Conservation (phyloP, 1,139 yeast species). For the Fermentozyma sake region DNA sequence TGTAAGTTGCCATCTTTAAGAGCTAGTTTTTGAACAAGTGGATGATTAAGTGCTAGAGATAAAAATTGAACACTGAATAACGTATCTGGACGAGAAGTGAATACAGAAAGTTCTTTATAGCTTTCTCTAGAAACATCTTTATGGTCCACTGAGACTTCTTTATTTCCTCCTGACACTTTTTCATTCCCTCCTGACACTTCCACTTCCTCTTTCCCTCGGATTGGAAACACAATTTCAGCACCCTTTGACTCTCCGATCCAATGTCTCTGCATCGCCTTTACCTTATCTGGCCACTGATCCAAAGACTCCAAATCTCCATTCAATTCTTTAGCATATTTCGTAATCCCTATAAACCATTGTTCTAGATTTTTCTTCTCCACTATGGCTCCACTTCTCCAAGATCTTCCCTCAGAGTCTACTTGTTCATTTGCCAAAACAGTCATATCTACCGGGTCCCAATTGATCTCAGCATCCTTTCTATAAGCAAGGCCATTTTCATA, state of each 20-base stretch:
- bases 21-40: conserved; percentile 42
- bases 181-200: conserved; percentile 12
- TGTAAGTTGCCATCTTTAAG: conserved; percentile 34
- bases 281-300: conserved; percentile 81
- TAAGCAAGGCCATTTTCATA: conserved; percentile 79
- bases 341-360: conserved; percentile 93
- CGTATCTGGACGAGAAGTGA: conserved; percentile 90
- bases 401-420: conserved; percentile 82
- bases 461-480: conserved; percentile 79
- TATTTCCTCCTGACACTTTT: conserved; percentile 5
- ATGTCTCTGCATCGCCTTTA: conserved; percentile 81
- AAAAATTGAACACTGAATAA: conserved; percentile 75
- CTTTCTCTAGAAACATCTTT: too few species aligned
- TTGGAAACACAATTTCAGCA: conserved; percentile 55
- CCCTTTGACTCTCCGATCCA: conserved; percentile 94
- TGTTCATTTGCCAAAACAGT: conserved; percentile 97
- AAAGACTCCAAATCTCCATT: conserved; percentile 57
- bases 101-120: conserved; percentile 38
- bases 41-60: conserved; percentile 73
- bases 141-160: too few species aligned
- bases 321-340: conserved; percentile 68
- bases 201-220: too few species aligned
- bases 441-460: conserved; percentile 95
- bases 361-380: conserved; percentile 77
- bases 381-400: conserved; percentile 96